These are phyloP conservation scores for Eragrostis curvula DNA, from an alignment of 176 grass and related monocot species.

Conservation along the genomic window DNA sequence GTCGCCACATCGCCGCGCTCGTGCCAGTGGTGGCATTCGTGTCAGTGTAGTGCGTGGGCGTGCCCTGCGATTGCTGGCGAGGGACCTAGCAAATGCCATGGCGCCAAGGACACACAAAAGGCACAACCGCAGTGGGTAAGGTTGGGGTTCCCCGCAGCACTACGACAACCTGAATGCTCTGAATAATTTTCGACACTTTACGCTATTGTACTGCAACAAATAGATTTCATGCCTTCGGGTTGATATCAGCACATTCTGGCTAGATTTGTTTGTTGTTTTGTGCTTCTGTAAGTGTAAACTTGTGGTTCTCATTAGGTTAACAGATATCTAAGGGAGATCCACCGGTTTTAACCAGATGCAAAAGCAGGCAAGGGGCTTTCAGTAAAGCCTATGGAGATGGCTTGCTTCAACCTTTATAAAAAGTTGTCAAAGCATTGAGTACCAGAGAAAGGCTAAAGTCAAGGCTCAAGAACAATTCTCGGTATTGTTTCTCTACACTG, in stretches of 20 bases:
- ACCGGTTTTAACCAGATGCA: slow-evolving; percentile 11
- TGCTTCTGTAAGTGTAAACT: not conserved
- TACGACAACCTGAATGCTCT: slow-evolving; percentile 11
- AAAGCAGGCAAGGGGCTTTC: slow-evolving; percentile 30
- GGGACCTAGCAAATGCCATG: slow-evolving; percentile 30
- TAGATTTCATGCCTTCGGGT: not conserved
- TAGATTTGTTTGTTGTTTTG: not conserved
- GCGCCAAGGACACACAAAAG: not conserved
- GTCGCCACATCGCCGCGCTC: slow-evolving; percentile 16
- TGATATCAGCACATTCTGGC: not conserved
- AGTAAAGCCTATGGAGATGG: slow-evolving; percentile 23
- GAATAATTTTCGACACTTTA: too few species aligned
- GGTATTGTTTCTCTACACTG: not conserved
- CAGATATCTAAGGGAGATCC: slow-evolving; percentile 26
- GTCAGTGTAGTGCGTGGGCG: slow-evolving; percentile 53
- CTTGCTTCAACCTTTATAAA: slow-evolving; percentile 44
- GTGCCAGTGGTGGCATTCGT: slow-evolving; percentile 22
- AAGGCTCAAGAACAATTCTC: not conserved
- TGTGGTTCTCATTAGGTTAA: slow-evolving; percentile 21
- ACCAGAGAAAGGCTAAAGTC: slow-evolving; percentile 35
- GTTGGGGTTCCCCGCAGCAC: not conserved
- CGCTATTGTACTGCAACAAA: not conserved
- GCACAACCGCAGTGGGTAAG: not conserved
- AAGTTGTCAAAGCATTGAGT: slow-evolving; percentile 28
- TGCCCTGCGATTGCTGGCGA: slow-evolving; percentile 41